Evolutionary conservation across 2,329 filamentous ascomycete genomes (phyloP).

Genomic region (Aspergillus quadricinctus): DNA sequence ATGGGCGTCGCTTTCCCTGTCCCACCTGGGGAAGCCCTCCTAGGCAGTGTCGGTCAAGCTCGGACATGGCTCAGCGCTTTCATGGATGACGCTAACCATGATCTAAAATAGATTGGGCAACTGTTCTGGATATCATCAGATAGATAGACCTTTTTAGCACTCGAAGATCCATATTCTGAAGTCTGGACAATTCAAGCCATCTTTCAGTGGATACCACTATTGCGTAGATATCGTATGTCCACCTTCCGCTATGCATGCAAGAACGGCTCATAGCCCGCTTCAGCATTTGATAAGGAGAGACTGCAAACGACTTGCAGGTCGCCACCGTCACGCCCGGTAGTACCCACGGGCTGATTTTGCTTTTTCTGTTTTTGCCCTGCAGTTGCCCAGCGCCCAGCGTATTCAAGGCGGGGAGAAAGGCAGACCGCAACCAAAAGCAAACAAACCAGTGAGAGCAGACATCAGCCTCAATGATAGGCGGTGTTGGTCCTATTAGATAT

Average conservation of each 20-base stretch:
- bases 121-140: background rate
- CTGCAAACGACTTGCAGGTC: background rate
- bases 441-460: background rate
- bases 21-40: background rate
- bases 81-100: background rate
- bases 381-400: background rate
- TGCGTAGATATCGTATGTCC: background rate
- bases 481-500: slow-evolving; percentile 1
- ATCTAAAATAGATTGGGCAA: background rate
- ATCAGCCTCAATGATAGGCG: slow-evolving; percentile 2
- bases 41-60: background rate
- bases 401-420: background rate
- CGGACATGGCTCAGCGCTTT: background rate
- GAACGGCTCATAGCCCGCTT: background rate
- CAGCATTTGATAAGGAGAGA: background rate
- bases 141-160: background rate
- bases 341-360: background rate
- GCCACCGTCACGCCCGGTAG: background rate
- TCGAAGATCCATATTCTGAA: background rate
- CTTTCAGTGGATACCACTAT: background rate
- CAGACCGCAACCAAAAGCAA: background rate
- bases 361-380: slow-evolving; percentile 1
- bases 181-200: background rate
- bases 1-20: background rate
- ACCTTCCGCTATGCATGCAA: background rate